Evolutionary conservation across 345 rosid genomes (phyloP).

Genomic region (Citrus trifoliata): DNA sequence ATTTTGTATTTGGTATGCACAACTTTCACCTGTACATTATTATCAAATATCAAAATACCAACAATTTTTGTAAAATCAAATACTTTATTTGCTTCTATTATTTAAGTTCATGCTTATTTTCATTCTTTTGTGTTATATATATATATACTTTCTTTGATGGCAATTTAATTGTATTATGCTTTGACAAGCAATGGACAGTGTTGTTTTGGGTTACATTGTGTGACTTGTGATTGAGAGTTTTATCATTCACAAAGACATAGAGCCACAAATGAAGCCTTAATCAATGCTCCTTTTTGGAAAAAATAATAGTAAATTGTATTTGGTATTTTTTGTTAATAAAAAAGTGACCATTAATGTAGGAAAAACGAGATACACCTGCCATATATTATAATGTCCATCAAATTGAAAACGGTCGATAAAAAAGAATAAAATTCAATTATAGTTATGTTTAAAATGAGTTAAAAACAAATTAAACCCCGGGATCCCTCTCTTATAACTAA

Average conservation of each 20-base stretch:
- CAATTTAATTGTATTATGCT: background rate
- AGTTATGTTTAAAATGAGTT: background rate
- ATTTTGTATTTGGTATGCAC: background rate
- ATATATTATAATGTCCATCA: background rate
- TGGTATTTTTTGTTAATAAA: background rate
- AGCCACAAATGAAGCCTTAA: background rate
- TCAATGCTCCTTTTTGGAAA: background rate
- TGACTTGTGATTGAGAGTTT: background rate
- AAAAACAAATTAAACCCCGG: too few species aligned
- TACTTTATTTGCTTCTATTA: background rate
- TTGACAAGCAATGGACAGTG: background rate
- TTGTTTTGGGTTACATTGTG: background rate
- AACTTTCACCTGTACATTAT: background rate
- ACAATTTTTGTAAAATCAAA: too few species aligned
- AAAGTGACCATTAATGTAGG: background rate
- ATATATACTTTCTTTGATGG: background rate
- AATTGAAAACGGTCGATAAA: background rate
- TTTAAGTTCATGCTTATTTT: background rate
- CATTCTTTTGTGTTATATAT: background rate
- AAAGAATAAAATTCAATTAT: background rate
- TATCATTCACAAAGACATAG: background rate
- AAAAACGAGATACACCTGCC: background rate
- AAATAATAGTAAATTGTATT: background rate
- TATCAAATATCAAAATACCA: background rate
- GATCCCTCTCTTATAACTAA: too few species aligned